These are phyloP conservation scores for Daedaleopsis sinensis DNA, from an alignment of 768 basidiomycete genomes.

Conservation along the genomic window DNA sequence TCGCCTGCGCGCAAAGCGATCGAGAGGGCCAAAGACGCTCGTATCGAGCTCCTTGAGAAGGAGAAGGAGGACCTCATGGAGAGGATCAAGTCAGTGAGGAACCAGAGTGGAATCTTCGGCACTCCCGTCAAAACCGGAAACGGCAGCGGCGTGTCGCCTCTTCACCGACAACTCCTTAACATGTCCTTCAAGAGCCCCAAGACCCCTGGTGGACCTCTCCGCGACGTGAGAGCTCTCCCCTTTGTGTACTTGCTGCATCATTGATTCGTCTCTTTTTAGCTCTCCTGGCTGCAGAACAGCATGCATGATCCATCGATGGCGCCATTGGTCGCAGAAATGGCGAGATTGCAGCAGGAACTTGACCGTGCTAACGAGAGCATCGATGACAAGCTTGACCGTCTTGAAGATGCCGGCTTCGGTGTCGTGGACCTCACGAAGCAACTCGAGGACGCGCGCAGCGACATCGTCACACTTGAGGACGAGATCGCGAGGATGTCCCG, in stretches of 20 bases:
- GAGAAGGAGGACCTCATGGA: conserved; percentile 79
- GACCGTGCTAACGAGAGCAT: conserved; percentile 82
- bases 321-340: conserved; percentile 73
- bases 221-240: conserved; percentile 57
- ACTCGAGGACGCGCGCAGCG: conserved; percentile 69
- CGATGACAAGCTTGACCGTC: conserved; percentile 85
- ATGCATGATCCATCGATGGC: conserved; percentile 56
- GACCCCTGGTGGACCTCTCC: conserved; percentile 78
- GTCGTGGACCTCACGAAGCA: conserved; percentile 71
- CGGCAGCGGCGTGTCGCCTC: conserved; percentile 69
- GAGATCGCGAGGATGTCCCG: conserved; percentile 67
- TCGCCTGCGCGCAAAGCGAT: conserved; percentile 79
- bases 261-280: conserved; percentile 40
- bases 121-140: conserved; percentile 62
- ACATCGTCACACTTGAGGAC: conserved; percentile 60
- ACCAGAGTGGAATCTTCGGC: conserved; percentile 50
- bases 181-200: conserved; percentile 71
- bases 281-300: conserved; percentile 74
- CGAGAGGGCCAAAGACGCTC: conserved; percentile 73
- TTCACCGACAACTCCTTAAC: conserved; percentile 70
- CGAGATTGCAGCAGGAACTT: conserved; percentile 72
- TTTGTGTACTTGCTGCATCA: neutral
- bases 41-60: conserved; percentile 74
- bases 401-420: conserved; percentile 79
- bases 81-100: conserved; percentile 61